These are phyloP conservation scores for Cystobasidiaceae sp. DNA, from an alignment of 1,284 basidiomycete genomes.

Conservation along the genomic window DNA sequence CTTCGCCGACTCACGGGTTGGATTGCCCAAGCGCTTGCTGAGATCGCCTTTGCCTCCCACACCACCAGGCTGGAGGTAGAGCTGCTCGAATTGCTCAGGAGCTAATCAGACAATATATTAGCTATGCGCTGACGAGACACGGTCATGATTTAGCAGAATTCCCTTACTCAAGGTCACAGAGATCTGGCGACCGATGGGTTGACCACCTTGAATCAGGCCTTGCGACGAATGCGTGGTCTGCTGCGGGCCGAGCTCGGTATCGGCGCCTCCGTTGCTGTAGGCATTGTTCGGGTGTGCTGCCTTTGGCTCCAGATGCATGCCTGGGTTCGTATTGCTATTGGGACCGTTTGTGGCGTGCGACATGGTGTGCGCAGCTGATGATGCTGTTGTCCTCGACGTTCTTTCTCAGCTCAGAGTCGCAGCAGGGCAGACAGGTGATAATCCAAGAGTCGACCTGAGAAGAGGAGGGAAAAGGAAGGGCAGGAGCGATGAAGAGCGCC, in stretches of 20 bases:
- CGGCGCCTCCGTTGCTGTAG: not conserved
- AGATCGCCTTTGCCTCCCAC: constrained; percentile 38
- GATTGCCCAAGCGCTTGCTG: constrained; percentile 39
- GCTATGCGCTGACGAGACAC: not conserved
- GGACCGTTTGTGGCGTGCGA: not conserved
- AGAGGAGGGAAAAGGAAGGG: too few species aligned
- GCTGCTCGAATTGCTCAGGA: constrained; percentile 36
- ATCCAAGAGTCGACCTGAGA: too few species aligned
- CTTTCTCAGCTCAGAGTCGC: too few species aligned
- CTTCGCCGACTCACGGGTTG: constrained; percentile 33
- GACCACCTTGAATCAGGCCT: constrained; percentile 8
- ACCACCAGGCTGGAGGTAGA: constrained; percentile 40
- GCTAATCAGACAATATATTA: constrained; percentile 15
- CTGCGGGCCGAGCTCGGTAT: constrained; percentile 21
- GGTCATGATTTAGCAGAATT: not conserved
- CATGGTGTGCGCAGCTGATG: constrained; percentile 20
- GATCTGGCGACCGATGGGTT: constrained; percentile 30
- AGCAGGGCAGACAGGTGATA: too few species aligned
- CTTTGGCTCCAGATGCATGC: constrained; percentile 16
- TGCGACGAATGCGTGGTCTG: not conserved
- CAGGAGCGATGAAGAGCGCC: too few species aligned
- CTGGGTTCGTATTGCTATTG: constrained; percentile 7
- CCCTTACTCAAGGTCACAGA: constrained; percentile 27
- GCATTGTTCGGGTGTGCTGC: constrained; percentile 2
- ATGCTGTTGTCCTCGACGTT: too few species aligned